These are phyloP conservation scores for Excoecaria agallocha DNA, from an alignment of 345 rosid genomes.

Conservation along the genomic window DNA sequence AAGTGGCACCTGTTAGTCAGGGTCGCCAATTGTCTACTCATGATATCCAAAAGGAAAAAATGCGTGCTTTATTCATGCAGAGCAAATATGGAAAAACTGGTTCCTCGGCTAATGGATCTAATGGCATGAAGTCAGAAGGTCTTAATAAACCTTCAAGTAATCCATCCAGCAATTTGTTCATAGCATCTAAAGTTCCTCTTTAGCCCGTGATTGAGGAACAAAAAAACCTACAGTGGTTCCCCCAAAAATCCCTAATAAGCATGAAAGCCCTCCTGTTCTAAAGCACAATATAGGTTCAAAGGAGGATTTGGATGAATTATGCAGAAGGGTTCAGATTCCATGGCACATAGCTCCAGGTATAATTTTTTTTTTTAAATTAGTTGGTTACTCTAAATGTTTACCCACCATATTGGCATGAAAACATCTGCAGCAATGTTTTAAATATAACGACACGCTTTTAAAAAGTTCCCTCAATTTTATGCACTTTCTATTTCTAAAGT, in stretches of 20 bases:
- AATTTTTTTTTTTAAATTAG: conserved; percentile 24
- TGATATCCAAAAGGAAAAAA: conserved; percentile 96
- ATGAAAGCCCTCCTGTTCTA: conserved; percentile 27
- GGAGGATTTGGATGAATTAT: conserved; percentile 45
- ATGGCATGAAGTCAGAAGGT: conserved; percentile 41
- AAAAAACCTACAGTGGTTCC: conserved; percentile 28
- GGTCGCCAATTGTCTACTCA: conserved; percentile 97
- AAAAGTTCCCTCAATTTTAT: conserved; percentile 11
- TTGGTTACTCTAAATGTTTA: conserved; percentile 19
- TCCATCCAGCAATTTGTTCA: conserved; percentile 27
- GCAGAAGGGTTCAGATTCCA: conserved; percentile 50
- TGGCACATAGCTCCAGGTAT: conserved; percentile 91
- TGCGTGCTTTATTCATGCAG: conserved; percentile 84
- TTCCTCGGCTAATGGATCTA: conserved; percentile 43
- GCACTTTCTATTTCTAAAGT: conserved; percentile 8
- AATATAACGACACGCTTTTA: conserved; percentile 8
- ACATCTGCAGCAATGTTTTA: conserved; percentile 14
- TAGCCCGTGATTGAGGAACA: conserved; percentile 47
- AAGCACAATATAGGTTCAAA: conserved; percentile 39
- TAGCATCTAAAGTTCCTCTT: conserved; percentile 29
- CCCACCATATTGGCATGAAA: conserved; percentile 12
- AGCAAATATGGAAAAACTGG: conserved; percentile 62
- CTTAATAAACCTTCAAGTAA: conserved; percentile 37
- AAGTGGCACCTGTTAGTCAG: conserved; percentile 49
- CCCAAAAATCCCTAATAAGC: conserved; percentile 20